Percentiles rank a stretch among this genome's conserved stretches.
phyloP scores from a whole-genome alignment of 2,329 filamentous ascomycete species.

The Nemania sp. region DNA sequence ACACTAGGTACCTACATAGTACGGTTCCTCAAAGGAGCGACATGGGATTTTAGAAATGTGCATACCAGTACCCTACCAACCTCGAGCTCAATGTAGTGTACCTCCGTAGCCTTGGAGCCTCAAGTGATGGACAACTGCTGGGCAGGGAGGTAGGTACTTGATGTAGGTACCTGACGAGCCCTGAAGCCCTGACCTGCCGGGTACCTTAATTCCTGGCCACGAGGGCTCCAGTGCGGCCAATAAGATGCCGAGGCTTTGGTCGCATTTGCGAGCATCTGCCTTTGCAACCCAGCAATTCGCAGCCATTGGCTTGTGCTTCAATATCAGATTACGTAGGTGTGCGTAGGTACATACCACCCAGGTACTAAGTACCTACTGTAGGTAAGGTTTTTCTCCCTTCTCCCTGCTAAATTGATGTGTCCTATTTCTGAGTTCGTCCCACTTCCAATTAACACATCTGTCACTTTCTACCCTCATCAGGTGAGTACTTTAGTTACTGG shows the following conservation, averaged over 20 bases:
- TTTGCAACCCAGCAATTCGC: constrained; percentile 5
- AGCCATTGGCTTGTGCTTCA: constrained; percentile 17
- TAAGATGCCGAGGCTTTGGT: constrained; percentile 2
- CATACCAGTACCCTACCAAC: no score
- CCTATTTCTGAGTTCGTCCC: neutral
- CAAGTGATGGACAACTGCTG: neutral
- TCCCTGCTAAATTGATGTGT: neutral
- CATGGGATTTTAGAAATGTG: no score
- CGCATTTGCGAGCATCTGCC: no score
- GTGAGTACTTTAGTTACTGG: no score
- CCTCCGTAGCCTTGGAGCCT: neutral
- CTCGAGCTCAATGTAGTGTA: neutral
- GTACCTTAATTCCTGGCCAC: constrained; percentile 22
- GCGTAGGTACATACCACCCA: neutral
- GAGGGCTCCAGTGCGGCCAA: constrained; percentile 13
- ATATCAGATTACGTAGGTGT: constrained; percentile 20
- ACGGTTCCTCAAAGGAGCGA: no score
- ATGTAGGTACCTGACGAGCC: constrained; percentile 1
- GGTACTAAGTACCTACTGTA: neutral
- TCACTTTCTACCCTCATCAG: no score
- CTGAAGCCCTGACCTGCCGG: constrained; percentile 3
- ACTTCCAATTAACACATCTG: neutral
- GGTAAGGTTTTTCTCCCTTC: neutral
- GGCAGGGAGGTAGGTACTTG: neutral
- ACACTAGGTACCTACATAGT: neutral